Conservation (phyloP, 176 grass and related monocot species). For the Aechmea fasciata region DNA sequence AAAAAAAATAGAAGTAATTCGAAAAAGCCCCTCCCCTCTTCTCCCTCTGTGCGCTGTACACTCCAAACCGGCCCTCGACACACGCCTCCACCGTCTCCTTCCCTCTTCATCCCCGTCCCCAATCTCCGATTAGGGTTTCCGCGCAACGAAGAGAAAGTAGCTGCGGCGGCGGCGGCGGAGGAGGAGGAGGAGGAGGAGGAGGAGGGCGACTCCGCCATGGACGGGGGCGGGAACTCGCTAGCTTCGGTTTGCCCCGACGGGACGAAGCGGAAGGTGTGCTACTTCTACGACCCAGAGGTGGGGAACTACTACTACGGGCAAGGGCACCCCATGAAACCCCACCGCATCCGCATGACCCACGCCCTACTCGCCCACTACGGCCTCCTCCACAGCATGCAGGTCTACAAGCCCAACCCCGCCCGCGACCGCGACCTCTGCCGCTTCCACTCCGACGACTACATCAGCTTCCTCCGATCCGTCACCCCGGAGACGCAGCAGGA, state of each 20-base stretch:
- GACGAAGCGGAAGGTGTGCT: conserved; percentile 85
- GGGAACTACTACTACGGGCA: conserved; percentile 99
- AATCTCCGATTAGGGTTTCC: not conserved
- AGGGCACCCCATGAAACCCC: conserved; percentile 87
- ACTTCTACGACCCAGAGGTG: conserved; percentile 94
- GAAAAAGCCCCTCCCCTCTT: too few relatives aligned
- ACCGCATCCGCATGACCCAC: conserved; percentile 95
- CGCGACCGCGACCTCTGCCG: conserved; percentile 64
- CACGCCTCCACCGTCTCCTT: not conserved
- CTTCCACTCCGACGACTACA: conserved; percentile 94
- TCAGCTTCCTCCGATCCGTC: conserved; percentile 60
- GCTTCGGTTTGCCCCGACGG: conserved; percentile 45
- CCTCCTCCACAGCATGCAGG: conserved; percentile 65
- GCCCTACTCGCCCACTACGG: conserved; percentile 53
- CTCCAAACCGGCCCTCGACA: not conserved
- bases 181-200: not conserved
- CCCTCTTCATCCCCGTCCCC: not conserved
- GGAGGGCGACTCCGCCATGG: conserved; percentile 17
- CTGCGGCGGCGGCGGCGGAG: not conserved
- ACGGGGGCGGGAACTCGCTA: conserved; percentile 62
- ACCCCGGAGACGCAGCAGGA: conserved; percentile 80
- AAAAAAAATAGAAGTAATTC: too few relatives aligned
- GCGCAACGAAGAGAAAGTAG: too few relatives aligned
- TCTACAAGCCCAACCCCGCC: conserved; percentile 47
- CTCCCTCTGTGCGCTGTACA: too few relatives aligned